Evolutionary conservation across 768 basidiomycete genomes (phyloP).

Genomic region (Porphyrellus cyaneotinctus): DNA sequence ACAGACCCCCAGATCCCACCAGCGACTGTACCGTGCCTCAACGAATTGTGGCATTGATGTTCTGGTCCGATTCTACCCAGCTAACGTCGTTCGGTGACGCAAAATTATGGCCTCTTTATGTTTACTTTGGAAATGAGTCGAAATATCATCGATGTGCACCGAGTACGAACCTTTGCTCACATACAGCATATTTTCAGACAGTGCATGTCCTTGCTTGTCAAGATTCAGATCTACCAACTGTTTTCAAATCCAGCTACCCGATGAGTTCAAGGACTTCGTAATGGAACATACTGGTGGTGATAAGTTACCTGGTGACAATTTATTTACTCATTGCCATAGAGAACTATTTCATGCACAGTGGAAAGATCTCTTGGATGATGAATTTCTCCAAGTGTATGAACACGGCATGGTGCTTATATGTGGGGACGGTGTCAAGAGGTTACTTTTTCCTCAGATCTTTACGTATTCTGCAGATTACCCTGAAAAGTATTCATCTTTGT

Average conservation of each 20-base stretch:
- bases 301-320: neutral
- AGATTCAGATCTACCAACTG: too few species aligned
- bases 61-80: constrained; percentile 1
- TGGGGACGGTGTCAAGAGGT: neutral
- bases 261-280: neutral
- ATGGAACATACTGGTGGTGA: neutral
- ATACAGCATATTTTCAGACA: neutral
- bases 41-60: neutral
- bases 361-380: neutral
- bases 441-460: neutral
- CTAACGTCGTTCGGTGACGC: neutral
- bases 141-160: neutral
- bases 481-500: too few species aligned
- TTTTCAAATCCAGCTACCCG: neutral
- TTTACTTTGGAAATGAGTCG: neutral
- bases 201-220: neutral
- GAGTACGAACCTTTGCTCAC: neutral
- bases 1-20: neutral
- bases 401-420: neutral
- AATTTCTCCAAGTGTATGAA: neutral
- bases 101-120: neutral
- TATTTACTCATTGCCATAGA: neutral
- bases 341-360: neutral
- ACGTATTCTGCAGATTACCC: neutral
- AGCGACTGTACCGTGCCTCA: neutral